phyloP scores from a whole-genome alignment of 2,329 filamentous ascomycete genomes.

The Verticillium tricorpus region DNA sequence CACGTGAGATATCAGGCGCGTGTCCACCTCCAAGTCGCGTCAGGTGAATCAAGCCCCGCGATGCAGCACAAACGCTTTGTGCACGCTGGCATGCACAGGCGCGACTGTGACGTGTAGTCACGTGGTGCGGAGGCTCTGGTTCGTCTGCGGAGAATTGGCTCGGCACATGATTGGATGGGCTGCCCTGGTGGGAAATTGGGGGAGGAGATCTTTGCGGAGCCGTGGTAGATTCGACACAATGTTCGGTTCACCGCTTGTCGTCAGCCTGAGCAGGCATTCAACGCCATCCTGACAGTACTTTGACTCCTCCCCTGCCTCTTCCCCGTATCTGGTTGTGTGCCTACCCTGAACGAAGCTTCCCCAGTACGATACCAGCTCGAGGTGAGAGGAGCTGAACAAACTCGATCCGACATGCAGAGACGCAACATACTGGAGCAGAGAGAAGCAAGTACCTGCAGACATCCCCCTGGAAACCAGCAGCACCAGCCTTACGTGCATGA shows the following conservation, averaged over 20 bases:
- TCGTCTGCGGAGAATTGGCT: neutral
- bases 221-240: neutral
- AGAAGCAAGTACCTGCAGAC: neutral
- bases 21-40: neutral
- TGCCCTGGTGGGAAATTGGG: neutral
- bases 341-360: neutral
- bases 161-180: neutral
- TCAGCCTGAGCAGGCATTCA: neutral
- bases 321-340: neutral
- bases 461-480: neutral
- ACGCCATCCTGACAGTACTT: neutral
- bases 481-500: neutral
- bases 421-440: neutral
- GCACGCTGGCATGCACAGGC: conserved; percentile 3
- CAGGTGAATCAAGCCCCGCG: neutral
- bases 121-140: conserved; percentile 18
- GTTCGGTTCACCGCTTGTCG: neutral
- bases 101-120: conserved; percentile 26
- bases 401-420: neutral
- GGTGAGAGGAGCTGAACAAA: neutral
- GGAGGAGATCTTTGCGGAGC: neutral
- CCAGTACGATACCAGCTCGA: neutral
- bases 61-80: neutral
- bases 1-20: neutral
- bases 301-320: neutral